A percentile compares a stretch with the other conserved stretches of the same genome.
Conservation (phyloP, 257 asterid genomes). For the Schizonepeta tenuifolia region DNA sequence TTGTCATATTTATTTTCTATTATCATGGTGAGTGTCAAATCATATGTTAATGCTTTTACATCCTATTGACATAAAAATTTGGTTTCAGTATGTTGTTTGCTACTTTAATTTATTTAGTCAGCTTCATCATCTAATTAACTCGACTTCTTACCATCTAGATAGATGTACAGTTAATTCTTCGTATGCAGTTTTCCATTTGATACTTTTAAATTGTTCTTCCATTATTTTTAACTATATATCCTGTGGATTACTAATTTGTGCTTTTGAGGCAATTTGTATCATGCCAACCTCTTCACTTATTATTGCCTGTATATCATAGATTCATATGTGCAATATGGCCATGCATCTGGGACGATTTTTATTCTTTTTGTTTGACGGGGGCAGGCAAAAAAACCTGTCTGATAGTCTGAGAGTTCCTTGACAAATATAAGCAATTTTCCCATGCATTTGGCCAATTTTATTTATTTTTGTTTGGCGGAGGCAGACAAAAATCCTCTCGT, state of each 20-base stretch:
- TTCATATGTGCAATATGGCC: neutral
- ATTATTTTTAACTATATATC: neutral
- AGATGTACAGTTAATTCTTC: neutral
- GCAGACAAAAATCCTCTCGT: neutral
- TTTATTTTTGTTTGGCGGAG: neutral
- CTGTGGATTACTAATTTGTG: neutral
- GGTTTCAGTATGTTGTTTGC: neutral
- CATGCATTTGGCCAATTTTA: neutral
- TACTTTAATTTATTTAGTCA: neutral
- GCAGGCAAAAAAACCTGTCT: neutral
- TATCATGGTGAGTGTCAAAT: neutral
- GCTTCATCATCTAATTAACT: neutral
- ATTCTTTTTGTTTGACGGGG: neutral
- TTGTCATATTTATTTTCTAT: neutral
- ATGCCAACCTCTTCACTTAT: neutral
- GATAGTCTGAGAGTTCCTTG: neutral
- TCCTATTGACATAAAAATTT: neutral
- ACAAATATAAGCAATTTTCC: neutral
- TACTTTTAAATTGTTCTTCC: conserved; percentile 9
- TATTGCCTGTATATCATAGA: neutral
- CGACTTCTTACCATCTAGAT: neutral
- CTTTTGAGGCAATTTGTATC: neutral
- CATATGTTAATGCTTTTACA: neutral
- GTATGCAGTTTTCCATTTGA: neutral
- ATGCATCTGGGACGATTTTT: neutral